Percentiles rank a stretch among this genome's conserved stretches.
Conservation (phyloP, 139 green algal species). For the Nannochloris sp. region DNA sequence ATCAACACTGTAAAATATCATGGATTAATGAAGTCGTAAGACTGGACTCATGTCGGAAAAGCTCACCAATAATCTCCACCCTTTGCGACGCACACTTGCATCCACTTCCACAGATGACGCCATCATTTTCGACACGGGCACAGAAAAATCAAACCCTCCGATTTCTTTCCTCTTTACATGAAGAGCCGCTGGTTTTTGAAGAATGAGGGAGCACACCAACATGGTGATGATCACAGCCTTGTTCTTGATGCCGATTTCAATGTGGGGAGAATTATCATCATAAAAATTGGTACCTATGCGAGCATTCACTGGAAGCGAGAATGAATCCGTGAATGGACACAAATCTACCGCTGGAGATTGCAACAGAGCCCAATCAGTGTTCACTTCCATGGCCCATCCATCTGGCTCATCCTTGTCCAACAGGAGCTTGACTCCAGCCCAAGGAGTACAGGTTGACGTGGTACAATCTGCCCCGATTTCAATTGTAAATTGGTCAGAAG, state of each 20-base stretch:
- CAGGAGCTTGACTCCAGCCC: background rate
- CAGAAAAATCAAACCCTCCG: conserved; percentile 4
- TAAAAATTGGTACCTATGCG: conserved; percentile 5
- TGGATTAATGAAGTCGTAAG: too few relatives aligned
- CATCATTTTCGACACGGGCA: background rate
- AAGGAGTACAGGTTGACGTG: background rate
- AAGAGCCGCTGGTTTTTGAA: background rate
- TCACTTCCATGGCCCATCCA: conserved; percentile 4
- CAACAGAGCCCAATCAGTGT: conserved; percentile 1
- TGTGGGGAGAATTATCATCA: background rate
- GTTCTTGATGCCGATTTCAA: conserved; percentile 10
- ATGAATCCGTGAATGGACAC: background rate
- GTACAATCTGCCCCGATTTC: background rate
- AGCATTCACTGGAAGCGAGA: conserved; percentile 8
- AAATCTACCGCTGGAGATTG: conserved; percentile 3
- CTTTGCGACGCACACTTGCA: background rate
- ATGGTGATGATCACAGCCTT: background rate
- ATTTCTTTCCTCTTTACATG: conserved; percentile 5
- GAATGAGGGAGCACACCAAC: background rate
- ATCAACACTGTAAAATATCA: background rate
- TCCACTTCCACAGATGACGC: background rate
- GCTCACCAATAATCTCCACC: background rate
- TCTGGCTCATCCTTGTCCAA: conserved; percentile 1
- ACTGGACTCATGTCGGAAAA: too few relatives aligned
- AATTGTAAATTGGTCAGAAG: background rate